A percentile compares a stretch with the other conserved stretches of the same genome.
Conservation (phyloP, 139 green algal genomes). For the Chlorella ohadii region DNA sequence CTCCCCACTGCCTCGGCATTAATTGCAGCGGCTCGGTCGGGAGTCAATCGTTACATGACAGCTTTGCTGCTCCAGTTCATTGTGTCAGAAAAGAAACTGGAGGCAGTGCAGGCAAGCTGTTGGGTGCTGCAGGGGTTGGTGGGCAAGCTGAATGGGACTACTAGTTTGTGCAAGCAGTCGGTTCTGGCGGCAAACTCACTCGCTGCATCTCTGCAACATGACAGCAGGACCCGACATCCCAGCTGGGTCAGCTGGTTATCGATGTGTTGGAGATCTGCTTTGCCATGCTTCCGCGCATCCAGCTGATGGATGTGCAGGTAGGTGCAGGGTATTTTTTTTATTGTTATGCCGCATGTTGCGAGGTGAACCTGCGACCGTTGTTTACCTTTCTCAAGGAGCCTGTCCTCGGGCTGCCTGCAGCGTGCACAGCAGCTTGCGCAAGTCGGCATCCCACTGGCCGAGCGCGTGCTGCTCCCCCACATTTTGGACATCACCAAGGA, state of each 20-base stretch:
- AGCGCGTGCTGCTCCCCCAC: conserved; percentile 39
- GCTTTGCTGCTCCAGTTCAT: conserved; percentile 38
- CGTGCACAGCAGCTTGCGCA: conserved; percentile 33
- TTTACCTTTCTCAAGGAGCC: no score
- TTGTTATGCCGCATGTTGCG: no score
- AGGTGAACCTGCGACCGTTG: no score
- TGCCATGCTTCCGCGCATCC: conserved; percentile 40
- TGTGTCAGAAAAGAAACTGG: conserved; percentile 33
- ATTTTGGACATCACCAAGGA: conserved; percentile 29
- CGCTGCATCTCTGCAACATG: not conserved
- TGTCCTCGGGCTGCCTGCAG: no score
- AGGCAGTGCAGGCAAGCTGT: conserved; percentile 58
- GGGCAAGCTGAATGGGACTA: not conserved
- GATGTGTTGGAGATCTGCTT: conserved; percentile 53
- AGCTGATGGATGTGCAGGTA: conserved; percentile 35
- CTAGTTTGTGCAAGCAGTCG: no score
- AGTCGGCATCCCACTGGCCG: conserved; percentile 23
- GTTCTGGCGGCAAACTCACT: not conserved
- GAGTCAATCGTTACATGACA: conserved; percentile 46
- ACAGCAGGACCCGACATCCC: conserved; percentile 55
- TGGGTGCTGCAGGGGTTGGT: not conserved
- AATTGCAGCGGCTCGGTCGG: conserved; percentile 18
- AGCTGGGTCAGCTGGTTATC: conserved; percentile 28
- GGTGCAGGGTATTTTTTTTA: not conserved
- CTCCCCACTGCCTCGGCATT: no score